Evolutionary conservation across 495 filamentous ascomycete species (phyloP), one percentile per base, ranked within the genome.

Genomic region (Neohortaea acidophila): DNA sequence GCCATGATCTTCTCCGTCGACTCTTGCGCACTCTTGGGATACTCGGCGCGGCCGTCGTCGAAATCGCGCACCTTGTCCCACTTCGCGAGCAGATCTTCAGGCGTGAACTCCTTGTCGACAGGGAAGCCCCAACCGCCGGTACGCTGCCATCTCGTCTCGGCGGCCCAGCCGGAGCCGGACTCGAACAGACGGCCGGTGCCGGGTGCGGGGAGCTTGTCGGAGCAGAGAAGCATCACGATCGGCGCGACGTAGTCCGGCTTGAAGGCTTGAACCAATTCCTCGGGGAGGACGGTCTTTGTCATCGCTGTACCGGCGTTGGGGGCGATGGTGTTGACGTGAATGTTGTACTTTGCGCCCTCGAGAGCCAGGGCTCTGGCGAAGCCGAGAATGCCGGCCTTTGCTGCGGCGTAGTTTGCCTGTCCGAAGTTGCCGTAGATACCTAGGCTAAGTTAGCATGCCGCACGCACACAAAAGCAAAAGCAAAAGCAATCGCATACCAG

Each of bases 371-470:
- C 79, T 47, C 86, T 81, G 14, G 84, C 91, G 65, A 97, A 81
- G 38, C 89, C 89, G 21, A 97, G 75, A 49, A 97, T 97, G 59
- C 80, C 91, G 43, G 77, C 71, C 74, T 97, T 97, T 14, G 91
- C 89, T 37, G 87, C 80, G 36, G 89, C 75, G 59, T 97, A 97
- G 66, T 97, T 96, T 51, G 89, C 85, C 65, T 97, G 89, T 39
- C 89, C 89, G 51, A 97, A 97, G 69, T 94, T 97, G 48, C 89
- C 89, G 52, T 97, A 97, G 62, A 97, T 94, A 61, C n/a, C n/a
- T n/a, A n/a, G n/a, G n/a, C n/a, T n/a, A n/a, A n/a, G n/a, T n/a
- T n/a, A n/a, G n/a, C n/a, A n/a, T n/a, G n/a, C n/a, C n/a, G n/a
- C n/a, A n/a, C n/a, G n/a, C n/a, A n/a, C n/a, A n/a, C n/a, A n/a